Evolutionary conservation across 768 basidiomycete species (phyloP), one percentile per base, ranked within the genome.

Genomic region (Naematelia aurantialba): DNA sequence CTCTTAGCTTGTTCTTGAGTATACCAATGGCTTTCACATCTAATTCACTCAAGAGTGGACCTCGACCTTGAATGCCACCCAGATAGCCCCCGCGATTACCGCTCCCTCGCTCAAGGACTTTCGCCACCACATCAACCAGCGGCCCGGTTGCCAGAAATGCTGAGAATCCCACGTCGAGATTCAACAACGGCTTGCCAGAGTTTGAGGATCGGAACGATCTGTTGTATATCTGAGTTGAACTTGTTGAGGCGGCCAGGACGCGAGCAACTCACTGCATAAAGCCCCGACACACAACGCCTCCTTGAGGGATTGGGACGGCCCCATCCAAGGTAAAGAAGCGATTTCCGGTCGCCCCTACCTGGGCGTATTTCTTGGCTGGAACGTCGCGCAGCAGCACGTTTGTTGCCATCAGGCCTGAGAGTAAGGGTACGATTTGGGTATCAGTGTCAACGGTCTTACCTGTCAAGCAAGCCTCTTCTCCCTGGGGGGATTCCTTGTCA

Each of bases 341-440:
- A 49, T 73, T 75, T 5, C 74, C 74, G 26, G 70, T 62, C 1
- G 72, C 68, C 4, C 77, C 77, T 34, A 72, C 67, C 47, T 74
- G 71, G 39, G 65, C 60, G 58, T 68, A 76, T 10, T 51, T 64
- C 47, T 65, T 65, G 46, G 60, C 58, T 12, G 68, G 69, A 4
- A 68, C 45, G 47, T 72, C 70, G n/a, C 76, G 68, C 30, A 78
- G 60, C n/a, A 78, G 69, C 12, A 76, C 73, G 55, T 78, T 78
- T 44, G 73, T 65, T 3, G 74, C 72, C 74, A 74, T 74, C 49
- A 76, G 44, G 25, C 60, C 71, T 72, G 47, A n/a, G n/a, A 5
- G 30, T 1, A 4, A n/a, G n/a, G n/a, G n/a, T 47, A 30, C 53
- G 47, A 52, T 39, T 48, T 58, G 13, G 34, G 12, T 3, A 12